A percentile compares a stretch with the other conserved stretches of the same genome.
Conservation (phyloP, 257 asterid species). For the Solanum raphanifolium region DNA sequence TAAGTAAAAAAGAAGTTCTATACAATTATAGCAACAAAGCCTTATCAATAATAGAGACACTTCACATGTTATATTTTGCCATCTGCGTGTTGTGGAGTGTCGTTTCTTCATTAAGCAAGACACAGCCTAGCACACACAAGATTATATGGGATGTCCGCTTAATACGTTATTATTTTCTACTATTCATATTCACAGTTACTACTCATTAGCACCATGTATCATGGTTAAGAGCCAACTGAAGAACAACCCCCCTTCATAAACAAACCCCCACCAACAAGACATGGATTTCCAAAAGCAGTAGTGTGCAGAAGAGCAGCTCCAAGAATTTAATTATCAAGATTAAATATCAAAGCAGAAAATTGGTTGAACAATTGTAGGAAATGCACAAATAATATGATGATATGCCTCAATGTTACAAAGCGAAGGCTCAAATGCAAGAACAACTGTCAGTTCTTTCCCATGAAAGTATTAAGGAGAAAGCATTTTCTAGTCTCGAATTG, state of each 20-base stretch:
- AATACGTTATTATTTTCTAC: slow-evolving; percentile 21
- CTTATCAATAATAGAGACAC: neutral
- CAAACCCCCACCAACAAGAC: too few relatives aligned
- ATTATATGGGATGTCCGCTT: slow-evolving; percentile 17
- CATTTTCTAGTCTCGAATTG: too few relatives aligned
- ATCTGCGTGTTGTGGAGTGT: slow-evolving; percentile 11
- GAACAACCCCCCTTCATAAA: too few relatives aligned
- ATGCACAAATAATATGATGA: too few relatives aligned
- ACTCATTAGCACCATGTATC: slow-evolving; percentile 11
- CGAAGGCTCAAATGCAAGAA: neutral
- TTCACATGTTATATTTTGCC: slow-evolving; percentile 4
- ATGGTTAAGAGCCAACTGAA: neutral
- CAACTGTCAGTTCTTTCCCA: too few relatives aligned
- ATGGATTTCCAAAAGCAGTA: too few relatives aligned
- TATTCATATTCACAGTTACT: slow-evolving; percentile 22
- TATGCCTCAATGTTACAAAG: too few relatives aligned
- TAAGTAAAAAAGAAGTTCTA: neutral
- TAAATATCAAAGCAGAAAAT: too few relatives aligned
- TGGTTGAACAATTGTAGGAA: too few relatives aligned
- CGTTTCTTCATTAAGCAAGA: slow-evolving; percentile 39
- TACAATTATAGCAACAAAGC: neutral
- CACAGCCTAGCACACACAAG: slow-evolving; percentile 19
- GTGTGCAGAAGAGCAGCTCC: too few relatives aligned
- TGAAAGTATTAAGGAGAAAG: too few relatives aligned
- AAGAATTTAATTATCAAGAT: too few relatives aligned